Evolutionary conservation across 495 filamentous ascomycete genomes (phyloP).

Genomic region (Hypomontagnella submonticulosa): DNA sequence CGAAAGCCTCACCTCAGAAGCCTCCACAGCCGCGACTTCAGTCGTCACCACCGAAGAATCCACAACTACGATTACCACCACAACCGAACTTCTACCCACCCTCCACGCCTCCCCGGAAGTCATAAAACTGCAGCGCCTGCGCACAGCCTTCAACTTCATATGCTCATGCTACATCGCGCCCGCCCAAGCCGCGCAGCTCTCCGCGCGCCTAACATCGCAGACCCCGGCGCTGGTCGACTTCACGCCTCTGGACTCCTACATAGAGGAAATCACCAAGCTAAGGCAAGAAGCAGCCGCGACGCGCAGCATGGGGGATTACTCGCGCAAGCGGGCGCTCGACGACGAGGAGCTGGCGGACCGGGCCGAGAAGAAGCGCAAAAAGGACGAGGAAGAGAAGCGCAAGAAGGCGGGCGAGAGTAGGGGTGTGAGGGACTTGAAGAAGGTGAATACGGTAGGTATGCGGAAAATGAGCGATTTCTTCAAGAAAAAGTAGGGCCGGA

Average conservation of each 20-base stretch:
- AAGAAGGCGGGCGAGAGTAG: slow-evolving; percentile 76
- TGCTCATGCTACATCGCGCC: slow-evolving; percentile 74
- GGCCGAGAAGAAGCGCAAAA: slow-evolving; percentile 79
- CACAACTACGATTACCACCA: slow-evolving; percentile 18
- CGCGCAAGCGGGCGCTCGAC: slow-evolving; percentile 72
- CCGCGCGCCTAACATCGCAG: slow-evolving; percentile 54
- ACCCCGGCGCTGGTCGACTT: slow-evolving; percentile 67
- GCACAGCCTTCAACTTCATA: slow-evolving; percentile 80
- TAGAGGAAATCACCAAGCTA: slow-evolving; percentile 70
- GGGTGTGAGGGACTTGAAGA: slow-evolving; percentile 81
- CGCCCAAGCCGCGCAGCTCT: slow-evolving; percentile 60
- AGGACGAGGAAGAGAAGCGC: slow-evolving; percentile 69
- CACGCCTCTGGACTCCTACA: slow-evolving; percentile 71
- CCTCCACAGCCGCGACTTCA: slow-evolving; percentile 58
- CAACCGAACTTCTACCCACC: slow-evolving; percentile 53
- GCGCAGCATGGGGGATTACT: slow-evolving; percentile 76
- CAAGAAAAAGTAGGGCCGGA: slow-evolving; percentile 67
- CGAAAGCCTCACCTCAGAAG: slow-evolving; percentile 53
- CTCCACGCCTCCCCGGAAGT: slow-evolving; percentile 64
- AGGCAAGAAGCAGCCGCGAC: slow-evolving; percentile 74
- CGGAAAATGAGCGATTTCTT: slow-evolving; percentile 98
- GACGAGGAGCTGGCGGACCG: slow-evolving; percentile 82
- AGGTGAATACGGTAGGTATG: slow-evolving; percentile 92
- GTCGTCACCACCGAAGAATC: slow-evolving; percentile 39
- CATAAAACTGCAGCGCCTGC: slow-evolving; percentile 73